A percentile compares a stretch with the other conserved stretches of the same genome.
Conservation (phyloP, 2,329 filamentous ascomycete genomes). For the Aspergillus pseudonomiae region DNA sequence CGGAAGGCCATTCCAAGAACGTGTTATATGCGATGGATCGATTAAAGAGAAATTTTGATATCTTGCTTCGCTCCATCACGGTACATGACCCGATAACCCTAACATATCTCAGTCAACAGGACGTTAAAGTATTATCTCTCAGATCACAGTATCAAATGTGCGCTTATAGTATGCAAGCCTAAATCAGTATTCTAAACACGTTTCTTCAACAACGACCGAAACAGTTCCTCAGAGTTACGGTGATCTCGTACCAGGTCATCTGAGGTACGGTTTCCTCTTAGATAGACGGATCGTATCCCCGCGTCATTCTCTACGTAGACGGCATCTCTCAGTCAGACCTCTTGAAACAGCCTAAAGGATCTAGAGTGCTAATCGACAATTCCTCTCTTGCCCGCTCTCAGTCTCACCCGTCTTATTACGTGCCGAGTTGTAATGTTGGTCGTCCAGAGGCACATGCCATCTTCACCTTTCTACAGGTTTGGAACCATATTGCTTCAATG, state of each 20-base stretch:
- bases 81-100: not conserved
- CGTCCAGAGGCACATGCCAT: too few relatives aligned
- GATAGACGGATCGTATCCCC: not conserved
- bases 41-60: not conserved
- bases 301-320: not conserved
- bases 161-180: too few relatives aligned
- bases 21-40: not conserved
- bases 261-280: not conserved
- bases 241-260: not conserved
- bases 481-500: too few relatives aligned
- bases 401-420: too few relatives aligned
- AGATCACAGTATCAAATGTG: not conserved
- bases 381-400: too few relatives aligned
- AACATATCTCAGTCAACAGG: not conserved
- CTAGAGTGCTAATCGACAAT: not conserved
- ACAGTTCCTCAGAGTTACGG: too few relatives aligned
- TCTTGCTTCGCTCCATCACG: not conserved
- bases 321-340: not conserved
- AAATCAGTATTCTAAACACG: too few relatives aligned
- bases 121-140: not conserved
- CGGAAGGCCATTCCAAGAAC: not conserved
- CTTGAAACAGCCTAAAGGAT: not conserved
- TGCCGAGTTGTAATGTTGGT: too few relatives aligned
- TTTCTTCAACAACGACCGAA: not conserved
- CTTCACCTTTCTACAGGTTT: too few relatives aligned